These are phyloP conservation scores for Paramecium bursaria DNA, from an alignment of 73 alveolate species.

Conservation along the genomic window DNA sequence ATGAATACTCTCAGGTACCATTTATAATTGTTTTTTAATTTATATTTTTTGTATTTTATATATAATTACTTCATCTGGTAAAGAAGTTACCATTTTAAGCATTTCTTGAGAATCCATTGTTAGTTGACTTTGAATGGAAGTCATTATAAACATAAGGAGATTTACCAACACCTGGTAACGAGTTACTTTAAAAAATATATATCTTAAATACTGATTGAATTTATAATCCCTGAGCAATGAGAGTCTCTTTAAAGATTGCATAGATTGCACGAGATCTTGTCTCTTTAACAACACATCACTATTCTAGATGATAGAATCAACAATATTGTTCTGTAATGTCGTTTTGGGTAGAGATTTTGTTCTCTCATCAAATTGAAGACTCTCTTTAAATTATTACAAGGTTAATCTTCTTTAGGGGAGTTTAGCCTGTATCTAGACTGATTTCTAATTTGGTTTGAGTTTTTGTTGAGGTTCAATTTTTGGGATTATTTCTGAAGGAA, in stretches of 20 bases:
- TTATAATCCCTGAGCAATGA: slow-evolving; percentile 50
- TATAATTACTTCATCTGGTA: slow-evolving; percentile 52
- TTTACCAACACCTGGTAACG: slow-evolving; percentile 62
- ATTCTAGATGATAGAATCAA: slow-evolving; percentile 51
- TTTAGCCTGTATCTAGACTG: too few relatives aligned
- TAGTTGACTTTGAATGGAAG: slow-evolving; percentile 65
- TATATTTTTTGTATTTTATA: not conserved
- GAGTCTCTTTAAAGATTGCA: slow-evolving; percentile 54
- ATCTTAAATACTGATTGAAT: slow-evolving; percentile 25
- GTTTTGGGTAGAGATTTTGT: slow-evolving; percentile 68
- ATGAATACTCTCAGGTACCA: not conserved
- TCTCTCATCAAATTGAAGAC: slow-evolving; percentile 64
- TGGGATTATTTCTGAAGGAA: not conserved
- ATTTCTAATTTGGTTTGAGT: too few relatives aligned
- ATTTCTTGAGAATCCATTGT: slow-evolving; percentile 64
- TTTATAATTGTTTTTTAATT: not conserved
- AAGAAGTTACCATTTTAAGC: slow-evolving; percentile 58
- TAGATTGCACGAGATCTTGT: slow-evolving; percentile 30
- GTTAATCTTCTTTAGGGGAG: slow-evolving; percentile 1
- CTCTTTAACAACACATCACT: slow-evolving; percentile 47
- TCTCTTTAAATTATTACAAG: slow-evolving; percentile 60
- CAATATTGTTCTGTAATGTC: slow-evolving; percentile 55
- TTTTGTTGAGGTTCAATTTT: not conserved
- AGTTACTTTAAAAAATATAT: not conserved
- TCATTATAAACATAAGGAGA: slow-evolving; percentile 65